These are phyloP conservation scores for Codiaeum variegatum DNA, from an alignment of 441 rosid species.

Conservation along the genomic window DNA sequence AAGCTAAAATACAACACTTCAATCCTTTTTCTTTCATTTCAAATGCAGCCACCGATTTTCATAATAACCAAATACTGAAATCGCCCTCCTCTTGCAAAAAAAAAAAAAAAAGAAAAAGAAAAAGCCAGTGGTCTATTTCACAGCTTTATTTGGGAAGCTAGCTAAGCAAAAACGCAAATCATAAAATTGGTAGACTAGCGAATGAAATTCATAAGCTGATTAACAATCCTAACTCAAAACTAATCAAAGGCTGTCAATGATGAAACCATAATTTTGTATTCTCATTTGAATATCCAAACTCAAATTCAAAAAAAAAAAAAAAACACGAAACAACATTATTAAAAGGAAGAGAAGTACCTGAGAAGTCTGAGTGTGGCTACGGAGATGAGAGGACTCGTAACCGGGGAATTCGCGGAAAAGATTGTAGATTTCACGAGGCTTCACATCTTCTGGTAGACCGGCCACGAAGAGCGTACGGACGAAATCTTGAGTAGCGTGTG, in stretches of 20 bases:
- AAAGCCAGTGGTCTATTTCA: not conserved
- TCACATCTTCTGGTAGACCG: conserved; percentile 84
- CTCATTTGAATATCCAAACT: not conserved
- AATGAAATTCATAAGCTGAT: not conserved
- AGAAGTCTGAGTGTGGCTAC: conserved; percentile 42
- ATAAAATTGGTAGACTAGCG: not conserved
- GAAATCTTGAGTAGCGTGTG: conserved; percentile 37
- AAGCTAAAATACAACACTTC: no score
- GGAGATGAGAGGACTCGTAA: conserved; percentile 79
- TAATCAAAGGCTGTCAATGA: not conserved
- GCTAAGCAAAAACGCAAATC: not conserved
- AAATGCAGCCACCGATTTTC: not conserved
- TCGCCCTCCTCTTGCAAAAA: not conserved
- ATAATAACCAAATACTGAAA: not conserved
- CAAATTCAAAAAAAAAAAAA: not conserved
- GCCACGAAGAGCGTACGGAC: conserved; percentile 87
- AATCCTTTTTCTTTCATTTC: no score
- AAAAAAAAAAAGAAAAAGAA: no score
- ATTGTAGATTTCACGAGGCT: conserved; percentile 82
- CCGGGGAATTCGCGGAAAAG: conserved; percentile 85
- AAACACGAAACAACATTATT: not conserved
- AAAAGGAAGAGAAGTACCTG: conserved; percentile 33
- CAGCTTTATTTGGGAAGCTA: not conserved
- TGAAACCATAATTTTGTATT: not conserved
- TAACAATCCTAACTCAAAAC: no score